These are phyloP conservation scores for Aureoboletus auriporus DNA, from an alignment of 768 basidiomycete species.

Conservation along the genomic window DNA sequence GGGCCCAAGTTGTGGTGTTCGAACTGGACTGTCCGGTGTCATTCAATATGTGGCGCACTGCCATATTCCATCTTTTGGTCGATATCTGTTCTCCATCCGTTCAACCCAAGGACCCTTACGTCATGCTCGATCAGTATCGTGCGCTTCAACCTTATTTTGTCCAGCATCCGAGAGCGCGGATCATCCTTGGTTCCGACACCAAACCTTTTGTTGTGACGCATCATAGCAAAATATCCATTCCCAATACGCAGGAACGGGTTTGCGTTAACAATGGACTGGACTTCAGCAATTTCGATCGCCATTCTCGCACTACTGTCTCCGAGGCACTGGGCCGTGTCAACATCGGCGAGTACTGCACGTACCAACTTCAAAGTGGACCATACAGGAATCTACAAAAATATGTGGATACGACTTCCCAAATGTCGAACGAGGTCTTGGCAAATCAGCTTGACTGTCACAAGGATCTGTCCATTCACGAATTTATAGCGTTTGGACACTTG, in stretches of 20 bases:
- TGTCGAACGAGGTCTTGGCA: conserved; percentile 40
- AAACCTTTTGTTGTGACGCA: conserved; percentile 18
- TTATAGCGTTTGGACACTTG: conserved; percentile 39
- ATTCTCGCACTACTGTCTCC: conserved; percentile 8
- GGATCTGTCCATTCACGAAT: conserved; percentile 43
- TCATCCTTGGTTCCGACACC: conserved; percentile 20
- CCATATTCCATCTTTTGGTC: conserved; percentile 36
- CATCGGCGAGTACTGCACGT: conserved; percentile 27
- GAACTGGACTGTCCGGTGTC: conserved; percentile 37
- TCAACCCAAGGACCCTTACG: conserved; percentile 1
- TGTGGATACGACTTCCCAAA: conserved; percentile 34
- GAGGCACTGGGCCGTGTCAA: conserved; percentile 6
- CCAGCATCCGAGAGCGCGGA: conserved; percentile 13
- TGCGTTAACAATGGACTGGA: conserved; percentile 33
- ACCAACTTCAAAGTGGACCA: conserved; percentile 26
- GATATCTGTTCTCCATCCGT: conserved; percentile 27
- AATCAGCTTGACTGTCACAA: conserved; percentile 38
- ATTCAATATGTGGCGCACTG: conserved; percentile 41
- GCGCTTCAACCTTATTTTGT: conserved; percentile 10
- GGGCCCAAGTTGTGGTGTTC: conserved; percentile 34
- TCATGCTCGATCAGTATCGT: conserved; percentile 7
- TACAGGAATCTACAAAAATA: conserved; percentile 37
- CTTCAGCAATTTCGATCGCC: conserved; percentile 28
- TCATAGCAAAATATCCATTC: conserved; percentile 10
- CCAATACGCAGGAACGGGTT: conserved; percentile 7